Evolutionary conservation across 192 early-diverging fungal genomes (phyloP).

Genomic region (Backusella westeae): DNA sequence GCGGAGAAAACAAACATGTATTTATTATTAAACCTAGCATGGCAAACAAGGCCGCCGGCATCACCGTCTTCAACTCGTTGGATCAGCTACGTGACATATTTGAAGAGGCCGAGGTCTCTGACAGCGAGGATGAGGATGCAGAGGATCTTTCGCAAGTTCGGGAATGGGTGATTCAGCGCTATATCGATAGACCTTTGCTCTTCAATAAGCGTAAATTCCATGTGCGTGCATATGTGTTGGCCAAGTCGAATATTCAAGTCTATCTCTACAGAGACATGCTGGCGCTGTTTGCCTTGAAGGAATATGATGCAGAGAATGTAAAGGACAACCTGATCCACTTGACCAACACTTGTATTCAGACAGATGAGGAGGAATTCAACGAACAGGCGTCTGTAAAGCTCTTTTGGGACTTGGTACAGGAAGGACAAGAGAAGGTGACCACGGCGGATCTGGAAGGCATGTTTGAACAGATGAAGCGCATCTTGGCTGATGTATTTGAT

Average conservation of each 20-base stretch:
- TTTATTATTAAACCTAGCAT: constrained; percentile 69
- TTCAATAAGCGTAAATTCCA: constrained; percentile 62
- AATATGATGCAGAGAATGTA: constrained; percentile 43
- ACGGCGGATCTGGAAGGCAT: constrained; percentile 40
- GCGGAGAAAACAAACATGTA: constrained; percentile 22
- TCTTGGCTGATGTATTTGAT: constrained; percentile 57
- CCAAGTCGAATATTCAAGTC: constrained; percentile 55
- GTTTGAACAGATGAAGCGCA: constrained; percentile 56
- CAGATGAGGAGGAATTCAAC: constrained; percentile 43
- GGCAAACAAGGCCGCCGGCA: constrained; percentile 62
- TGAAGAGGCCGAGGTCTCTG: constrained; percentile 35
- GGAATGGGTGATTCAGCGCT: constrained; percentile 69
- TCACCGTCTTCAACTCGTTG: constrained; percentile 59
- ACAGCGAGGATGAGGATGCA: constrained; percentile 42
- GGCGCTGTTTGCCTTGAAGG: constrained; percentile 57
- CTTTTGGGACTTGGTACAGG: constrained; percentile 53
- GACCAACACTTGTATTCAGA: constrained; percentile 67
- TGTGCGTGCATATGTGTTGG: constrained; percentile 60
- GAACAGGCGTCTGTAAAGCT: constrained; percentile 51
- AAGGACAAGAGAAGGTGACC: constrained; percentile 13
- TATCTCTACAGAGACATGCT: constrained; percentile 64
- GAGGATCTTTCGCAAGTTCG: constrained; percentile 54
- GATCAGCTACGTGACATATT: constrained; percentile 44
- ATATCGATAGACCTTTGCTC: constrained; percentile 57
- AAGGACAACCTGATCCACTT: constrained; percentile 52